Evolutionary conservation across 352 stramenopile genomes (phyloP), one percentile per base, ranked within the genome.

Genomic region (Bremia lactucae): DNA sequence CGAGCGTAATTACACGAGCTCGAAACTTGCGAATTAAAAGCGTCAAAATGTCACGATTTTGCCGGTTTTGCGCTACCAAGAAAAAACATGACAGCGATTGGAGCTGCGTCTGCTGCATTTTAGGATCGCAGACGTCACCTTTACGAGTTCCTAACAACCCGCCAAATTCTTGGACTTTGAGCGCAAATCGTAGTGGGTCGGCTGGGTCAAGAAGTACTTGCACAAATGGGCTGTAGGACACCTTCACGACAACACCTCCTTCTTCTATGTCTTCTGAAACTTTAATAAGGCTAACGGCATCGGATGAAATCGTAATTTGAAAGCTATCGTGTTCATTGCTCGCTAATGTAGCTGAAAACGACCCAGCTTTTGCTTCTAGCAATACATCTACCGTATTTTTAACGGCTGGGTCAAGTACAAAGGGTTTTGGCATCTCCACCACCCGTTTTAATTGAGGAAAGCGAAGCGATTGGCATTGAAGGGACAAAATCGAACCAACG

Each of bases 281-380:
- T 46, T 90, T 90, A 4, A 81, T 48, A 13, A 90, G 46, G 23
- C 46, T 58, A 11, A 90, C 69, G 0, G 46, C 42, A 4, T 77
- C 62, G 0, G 64, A 39, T 0, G 52, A 57, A 24, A 90, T 90
- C 42, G 85, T 87, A 39, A 90, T 54, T 46, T 90, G 78, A 54
- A 90, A 90, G 25, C 69, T 87, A 34, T 90, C 78, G 35, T 67
- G 46, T 33, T 90, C 78, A 25, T 85, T 85, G 48, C 71, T 88
- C 3, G 72, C 71, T 13, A 90, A 46, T 7, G 78, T 90, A 13
- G 78, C 78, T 1, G 78, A 90, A 41, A 90, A 90, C 7, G 75
- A 79, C 0, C 75, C 78, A 0, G 62, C 68, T 0, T 72, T 71
- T 11, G 78, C 74, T 43, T 87, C 78, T 2, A 88, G 49, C 11